These are phyloP conservation scores for Ogataea pignaliae DNA, from an alignment of 805 yeast genomes.

Conservation along the genomic window DNA sequence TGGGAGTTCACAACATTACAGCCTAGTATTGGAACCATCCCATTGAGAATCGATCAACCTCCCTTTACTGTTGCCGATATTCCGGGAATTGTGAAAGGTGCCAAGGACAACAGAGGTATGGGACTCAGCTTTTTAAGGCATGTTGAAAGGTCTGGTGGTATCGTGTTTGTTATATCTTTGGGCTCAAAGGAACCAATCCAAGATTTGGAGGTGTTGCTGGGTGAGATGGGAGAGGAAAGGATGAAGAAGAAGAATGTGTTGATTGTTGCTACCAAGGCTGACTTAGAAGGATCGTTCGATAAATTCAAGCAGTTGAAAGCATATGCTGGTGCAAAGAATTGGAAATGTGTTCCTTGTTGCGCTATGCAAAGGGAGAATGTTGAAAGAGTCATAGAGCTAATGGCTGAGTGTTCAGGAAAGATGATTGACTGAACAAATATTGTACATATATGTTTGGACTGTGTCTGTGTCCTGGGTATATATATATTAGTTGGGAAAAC, in stretches of 20 bases:
- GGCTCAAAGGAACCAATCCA: constrained; percentile 61
- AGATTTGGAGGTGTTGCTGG: constrained; percentile 58
- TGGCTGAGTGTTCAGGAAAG: constrained; percentile 57
- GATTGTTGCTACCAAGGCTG: constrained; percentile 94
- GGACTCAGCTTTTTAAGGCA: constrained; percentile 91
- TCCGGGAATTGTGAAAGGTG: constrained; percentile 92
- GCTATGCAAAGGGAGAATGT: constrained; percentile 71
- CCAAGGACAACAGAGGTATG: constrained; percentile 81
- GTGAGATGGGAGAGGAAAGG: constrained; percentile 68
- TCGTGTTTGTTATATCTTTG: constrained; percentile 80
- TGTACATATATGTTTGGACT: too few relatives aligned
- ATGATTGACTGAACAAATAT: not conserved
- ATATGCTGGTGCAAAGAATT: constrained; percentile 39
- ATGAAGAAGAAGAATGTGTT: constrained; percentile 58
- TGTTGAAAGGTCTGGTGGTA: constrained; percentile 84
- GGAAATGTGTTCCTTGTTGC: constrained; percentile 83
- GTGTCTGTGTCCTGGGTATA: too few relatives aligned
- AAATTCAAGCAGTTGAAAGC: constrained; percentile 43
- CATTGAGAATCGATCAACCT: constrained; percentile 54
- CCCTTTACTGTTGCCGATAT: constrained; percentile 94
- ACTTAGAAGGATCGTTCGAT: constrained; percentile 50
- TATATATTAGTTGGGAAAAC: too few relatives aligned
- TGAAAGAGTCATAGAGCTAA: constrained; percentile 60
- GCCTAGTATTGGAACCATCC: constrained; percentile 88
- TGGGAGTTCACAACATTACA: constrained; percentile 95